Evolutionary conservation across 805 yeast genomes (phyloP).

Genomic region (Wickerhamomyces canadensis): DNA sequence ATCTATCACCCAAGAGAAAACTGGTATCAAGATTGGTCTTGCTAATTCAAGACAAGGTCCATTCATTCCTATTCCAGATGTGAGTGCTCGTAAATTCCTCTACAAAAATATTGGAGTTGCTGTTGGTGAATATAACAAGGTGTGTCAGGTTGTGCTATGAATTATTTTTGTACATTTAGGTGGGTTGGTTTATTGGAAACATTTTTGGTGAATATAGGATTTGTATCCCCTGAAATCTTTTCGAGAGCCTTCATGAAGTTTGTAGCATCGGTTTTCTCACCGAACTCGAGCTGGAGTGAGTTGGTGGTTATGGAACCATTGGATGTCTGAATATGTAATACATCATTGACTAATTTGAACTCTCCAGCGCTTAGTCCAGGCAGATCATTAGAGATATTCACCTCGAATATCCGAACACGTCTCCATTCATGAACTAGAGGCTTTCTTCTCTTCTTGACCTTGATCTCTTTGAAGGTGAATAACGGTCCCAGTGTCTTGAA

Average conservation of each 20-base stretch:
- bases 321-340: slow-evolving; percentile 35
- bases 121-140: slow-evolving; percentile 72
- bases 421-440: slow-evolving; percentile 26
- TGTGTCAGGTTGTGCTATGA: slow-evolving; percentile 45
- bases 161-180: background rate
- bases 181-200: background rate
- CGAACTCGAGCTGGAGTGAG: slow-evolving; percentile 50
- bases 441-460: slow-evolving; percentile 28
- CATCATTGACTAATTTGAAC: slow-evolving; percentile 22
- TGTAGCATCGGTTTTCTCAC: slow-evolving; percentile 37
- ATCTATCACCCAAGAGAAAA: slow-evolving; percentile 67
- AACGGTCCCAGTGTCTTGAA: slow-evolving; percentile 53
- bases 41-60: slow-evolving; percentile 53
- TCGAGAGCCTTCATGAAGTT: slow-evolving; percentile 38
- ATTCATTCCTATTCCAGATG: slow-evolving; percentile 77
- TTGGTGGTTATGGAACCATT: slow-evolving; percentile 37
- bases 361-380: slow-evolving; percentile 21
- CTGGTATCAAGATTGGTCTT: slow-evolving; percentile 69
- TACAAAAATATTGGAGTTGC: slow-evolving; percentile 75
- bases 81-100: slow-evolving; percentile 53
- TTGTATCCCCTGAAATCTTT: slow-evolving; percentile 41
- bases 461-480: slow-evolving; percentile 37
- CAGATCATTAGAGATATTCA: slow-evolving; percentile 15
- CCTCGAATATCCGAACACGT: slow-evolving; percentile 45
- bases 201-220: slow-evolving; percentile 8